Conservation (phyloP, 148 eudicot species). For the Linanthus parryae region DNA sequence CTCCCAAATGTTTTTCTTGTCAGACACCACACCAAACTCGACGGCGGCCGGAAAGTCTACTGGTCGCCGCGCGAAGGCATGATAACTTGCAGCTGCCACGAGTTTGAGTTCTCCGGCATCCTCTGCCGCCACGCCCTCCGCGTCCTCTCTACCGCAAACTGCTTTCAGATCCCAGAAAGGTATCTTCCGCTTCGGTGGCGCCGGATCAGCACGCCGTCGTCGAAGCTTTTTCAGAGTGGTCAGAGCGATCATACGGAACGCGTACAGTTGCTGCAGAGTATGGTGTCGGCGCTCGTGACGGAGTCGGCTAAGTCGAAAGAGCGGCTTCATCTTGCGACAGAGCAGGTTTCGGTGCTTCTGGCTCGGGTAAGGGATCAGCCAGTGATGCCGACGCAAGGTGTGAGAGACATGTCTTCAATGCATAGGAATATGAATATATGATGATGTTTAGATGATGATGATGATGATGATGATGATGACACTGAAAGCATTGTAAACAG, state of each 20-base stretch:
- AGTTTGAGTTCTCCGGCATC: slow-evolving; percentile 81
- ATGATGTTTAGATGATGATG: too few species aligned
- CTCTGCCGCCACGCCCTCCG: slow-evolving; percentile 87
- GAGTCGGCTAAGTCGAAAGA: slow-evolving; percentile 83
- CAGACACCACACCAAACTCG: slow-evolving; percentile 73
- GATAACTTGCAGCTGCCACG: slow-evolving; percentile 72
- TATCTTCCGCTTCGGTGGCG: slow-evolving; percentile 90
- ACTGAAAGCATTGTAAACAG: too few species aligned
- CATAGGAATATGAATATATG: slow-evolving; percentile 17
- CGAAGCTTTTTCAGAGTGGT: slow-evolving; percentile 28
- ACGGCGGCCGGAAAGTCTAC: slow-evolving; percentile 86
- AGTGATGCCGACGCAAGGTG: slow-evolving; percentile 37
- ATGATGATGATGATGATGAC: too few species aligned
- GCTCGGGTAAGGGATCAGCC: slow-evolving; percentile 72
- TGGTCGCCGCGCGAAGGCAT: slow-evolving; percentile 78
- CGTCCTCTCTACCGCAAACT: slow-evolving; percentile 80
- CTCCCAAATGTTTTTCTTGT: too few species aligned
- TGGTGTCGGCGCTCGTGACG: slow-evolving; percentile 63
- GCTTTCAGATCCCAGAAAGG: slow-evolving; percentile 91
- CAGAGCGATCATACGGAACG: slow-evolving; percentile 45
- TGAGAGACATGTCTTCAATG: slow-evolving; percentile 27
- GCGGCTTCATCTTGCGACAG: slow-evolving; percentile 67
- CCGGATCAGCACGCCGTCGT: slow-evolving; percentile 36
- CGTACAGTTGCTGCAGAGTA: slow-evolving; percentile 58
- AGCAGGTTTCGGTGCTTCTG: slow-evolving; percentile 68